Base-by-base conservation (phyloP, 2,329 filamentous ascomycete species). In the Calonectria multiphialidica region DNA sequence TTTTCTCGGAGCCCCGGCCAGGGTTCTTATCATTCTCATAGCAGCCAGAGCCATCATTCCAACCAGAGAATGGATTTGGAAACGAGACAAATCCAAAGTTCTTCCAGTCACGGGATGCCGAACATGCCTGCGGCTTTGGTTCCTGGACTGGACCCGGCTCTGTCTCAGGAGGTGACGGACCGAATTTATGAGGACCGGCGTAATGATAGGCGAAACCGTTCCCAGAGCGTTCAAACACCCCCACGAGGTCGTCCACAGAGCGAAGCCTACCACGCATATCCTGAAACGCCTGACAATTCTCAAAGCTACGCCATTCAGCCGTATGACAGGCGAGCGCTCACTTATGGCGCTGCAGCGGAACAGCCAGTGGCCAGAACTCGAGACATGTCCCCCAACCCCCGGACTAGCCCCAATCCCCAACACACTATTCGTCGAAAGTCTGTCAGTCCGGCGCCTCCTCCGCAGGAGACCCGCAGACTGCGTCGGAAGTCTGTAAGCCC, bases 401-500 rank as follows among this genome's bases (percentile, higher is more conserved):
- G 76, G 12, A 76, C 81, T 1, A 78, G 88, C 16, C 81, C 88
- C 74, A 82, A 82, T 75, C 80, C 76, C 8, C 73, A 77, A 18
- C 42, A 59, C 23, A 37, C 33, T n/a, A 68, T 57, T 47, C 57
- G 57, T 12, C 57, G 57, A 15, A 62, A 62, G 40, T 62, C 57
- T 16, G 73, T 81, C 1, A 79, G 88, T 18, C 81, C 88, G 73
- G 82, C 82, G 75, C 80, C 86, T 3, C 53, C 53, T 75, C 82
- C 87, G 76, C 88, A 90, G 74, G 90, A 88, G 40, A 91, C 92
- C 73, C 88, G 85, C 72, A 90, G 94, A 40, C 16, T 59, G 21
- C 53, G 53, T 40, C 53, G 53, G 65, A 96, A 96, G 81, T 95
- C 93, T 1, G 90, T 95, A 37, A 95, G 93, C 77, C 93, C 94